Evolutionary conservation across 371 early-diverging fungal species (phyloP).

Genomic region (Mucor piriformis): DNA sequence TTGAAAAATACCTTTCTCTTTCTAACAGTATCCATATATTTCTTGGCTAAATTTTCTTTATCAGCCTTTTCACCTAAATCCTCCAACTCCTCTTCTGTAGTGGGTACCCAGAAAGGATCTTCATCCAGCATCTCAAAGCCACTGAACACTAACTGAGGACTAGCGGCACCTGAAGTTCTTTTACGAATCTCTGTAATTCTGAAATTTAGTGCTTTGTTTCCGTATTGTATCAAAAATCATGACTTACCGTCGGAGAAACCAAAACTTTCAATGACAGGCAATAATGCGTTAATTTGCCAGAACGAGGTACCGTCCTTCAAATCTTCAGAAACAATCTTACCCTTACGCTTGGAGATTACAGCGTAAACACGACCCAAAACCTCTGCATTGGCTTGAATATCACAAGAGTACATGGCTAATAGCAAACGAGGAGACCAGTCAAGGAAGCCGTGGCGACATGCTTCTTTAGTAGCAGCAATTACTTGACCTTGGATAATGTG

Average conservation of each 20-base stretch:
- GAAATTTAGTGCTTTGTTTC: too few species aligned
- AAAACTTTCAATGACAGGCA: constrained; percentile 99
- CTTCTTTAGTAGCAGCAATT: constrained; percentile 86
- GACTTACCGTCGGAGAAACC: constrained; percentile 94
- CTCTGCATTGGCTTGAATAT: constrained; percentile 93
- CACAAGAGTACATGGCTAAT: constrained; percentile 95
- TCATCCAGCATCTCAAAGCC: constrained; percentile 90
- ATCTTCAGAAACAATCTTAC: constrained; percentile 90
- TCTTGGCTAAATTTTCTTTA: constrained; percentile 91
- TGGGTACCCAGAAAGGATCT: constrained; percentile 99
- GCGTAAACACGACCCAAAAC: constrained; percentile 95
- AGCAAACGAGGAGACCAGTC: constrained; percentile 93
- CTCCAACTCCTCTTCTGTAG: constrained; percentile 95
- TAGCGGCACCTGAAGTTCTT: constrained; percentile 92
- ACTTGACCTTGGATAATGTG: constrained; percentile 81
- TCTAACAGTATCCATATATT: constrained; percentile 94
- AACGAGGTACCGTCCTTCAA: constrained; percentile 95
- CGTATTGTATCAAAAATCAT: too few species aligned
- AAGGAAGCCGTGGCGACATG: constrained; percentile 82
- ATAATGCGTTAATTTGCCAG: constrained; percentile 85
- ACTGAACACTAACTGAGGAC: constrained; percentile 91
- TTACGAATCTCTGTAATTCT: constrained; percentile 79
- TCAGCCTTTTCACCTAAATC: constrained; percentile 97
- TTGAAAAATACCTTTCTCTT: constrained; percentile 81
- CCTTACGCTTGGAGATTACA: constrained; percentile 86